Evolutionary conservation across 108 stramenopile genomes (phyloP).

Genomic region (Aureococcus anophagefferens): DNA sequence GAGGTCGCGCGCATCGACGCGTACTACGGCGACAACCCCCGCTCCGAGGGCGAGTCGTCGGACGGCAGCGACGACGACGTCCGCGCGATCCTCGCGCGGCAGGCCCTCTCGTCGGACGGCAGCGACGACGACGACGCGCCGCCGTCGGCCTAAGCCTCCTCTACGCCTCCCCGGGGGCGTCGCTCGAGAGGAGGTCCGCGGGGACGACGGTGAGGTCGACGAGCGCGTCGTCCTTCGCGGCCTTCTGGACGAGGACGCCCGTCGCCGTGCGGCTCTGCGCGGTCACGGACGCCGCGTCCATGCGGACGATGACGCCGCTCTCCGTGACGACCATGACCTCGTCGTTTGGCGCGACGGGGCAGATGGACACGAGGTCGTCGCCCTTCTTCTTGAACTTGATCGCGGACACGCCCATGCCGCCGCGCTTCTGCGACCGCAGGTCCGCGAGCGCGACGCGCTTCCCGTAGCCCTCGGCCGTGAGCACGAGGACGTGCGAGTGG

Average conservation of each 20-base stretch:
- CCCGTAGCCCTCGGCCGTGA: constrained; percentile 75
- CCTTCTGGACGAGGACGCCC: constrained; percentile 76
- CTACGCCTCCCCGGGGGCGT: too few relatives aligned
- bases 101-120: too few relatives aligned
- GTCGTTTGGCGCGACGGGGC: constrained; percentile 69
- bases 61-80: too few relatives aligned
- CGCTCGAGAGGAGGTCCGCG: too few relatives aligned
- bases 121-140: too few relatives aligned
- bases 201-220: constrained; percentile 20
- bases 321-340: constrained; percentile 74
- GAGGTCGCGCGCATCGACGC: too few relatives aligned
- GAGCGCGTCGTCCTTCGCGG: constrained; percentile 58
- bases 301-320: constrained; percentile 80
- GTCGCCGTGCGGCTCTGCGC: constrained; percentile 68
- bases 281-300: constrained; percentile 62
- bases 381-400: constrained; percentile 71
- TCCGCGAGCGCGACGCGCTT: constrained; percentile 68
- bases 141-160: too few relatives aligned
- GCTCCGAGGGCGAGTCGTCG: too few relatives aligned
- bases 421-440: constrained; percentile 62
- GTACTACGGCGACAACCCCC: too few relatives aligned
- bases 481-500: constrained; percentile 55
- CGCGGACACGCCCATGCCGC: constrained; percentile 71
- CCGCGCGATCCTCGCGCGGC: too few relatives aligned
- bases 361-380: constrained; percentile 60